Conservation (phyloP, 106 monocot genomes). For the Dioscorea zingiberensis region DNA sequence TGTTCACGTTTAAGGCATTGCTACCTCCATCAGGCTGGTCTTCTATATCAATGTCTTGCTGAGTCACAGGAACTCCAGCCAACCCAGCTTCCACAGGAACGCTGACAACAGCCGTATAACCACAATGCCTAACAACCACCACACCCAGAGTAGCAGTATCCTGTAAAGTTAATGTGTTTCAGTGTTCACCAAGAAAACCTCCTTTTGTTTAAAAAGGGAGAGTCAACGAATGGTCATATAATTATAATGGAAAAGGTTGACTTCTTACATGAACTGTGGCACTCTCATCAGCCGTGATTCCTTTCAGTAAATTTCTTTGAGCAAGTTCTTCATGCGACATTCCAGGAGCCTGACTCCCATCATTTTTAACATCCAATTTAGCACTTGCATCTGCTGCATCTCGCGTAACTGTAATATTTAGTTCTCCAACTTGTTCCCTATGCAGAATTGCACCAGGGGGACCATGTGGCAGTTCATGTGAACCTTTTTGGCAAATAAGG, state of each 20-base stretch:
- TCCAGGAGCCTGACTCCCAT: conserved; percentile 45
- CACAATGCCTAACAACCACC: conserved; percentile 76
- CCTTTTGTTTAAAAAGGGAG: background rate
- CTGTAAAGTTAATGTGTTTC: conserved; percentile 29
- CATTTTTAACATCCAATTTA: conserved; percentile 56
- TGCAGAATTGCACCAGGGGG: conserved; percentile 15
- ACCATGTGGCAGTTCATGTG: conserved; percentile 15
- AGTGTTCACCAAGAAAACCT: conserved; percentile 14
- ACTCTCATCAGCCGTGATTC: conserved; percentile 93
- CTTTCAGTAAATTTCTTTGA: conserved; percentile 71
- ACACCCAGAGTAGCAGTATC: conserved; percentile 87
- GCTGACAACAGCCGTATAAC: conserved; percentile 76
- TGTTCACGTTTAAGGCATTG: conserved; percentile 86
- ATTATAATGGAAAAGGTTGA: background rate
- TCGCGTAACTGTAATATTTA: conserved; percentile 56
- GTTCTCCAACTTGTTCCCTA: conserved; percentile 59
- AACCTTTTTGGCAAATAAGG: conserved; percentile 20
- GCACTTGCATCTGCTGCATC: conserved; percentile 58
- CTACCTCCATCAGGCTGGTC: conserved; percentile 85
- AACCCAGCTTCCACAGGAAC: conserved; percentile 43
- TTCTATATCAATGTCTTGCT: conserved; percentile 57
- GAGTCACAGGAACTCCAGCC: conserved; percentile 9
- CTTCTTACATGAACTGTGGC: conserved; percentile 72
- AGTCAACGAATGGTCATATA: background rate
- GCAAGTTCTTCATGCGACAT: conserved; percentile 55